Base-by-base conservation (phyloP, 441 rosid genomes). In the Pelargonium citronellum region DNA sequence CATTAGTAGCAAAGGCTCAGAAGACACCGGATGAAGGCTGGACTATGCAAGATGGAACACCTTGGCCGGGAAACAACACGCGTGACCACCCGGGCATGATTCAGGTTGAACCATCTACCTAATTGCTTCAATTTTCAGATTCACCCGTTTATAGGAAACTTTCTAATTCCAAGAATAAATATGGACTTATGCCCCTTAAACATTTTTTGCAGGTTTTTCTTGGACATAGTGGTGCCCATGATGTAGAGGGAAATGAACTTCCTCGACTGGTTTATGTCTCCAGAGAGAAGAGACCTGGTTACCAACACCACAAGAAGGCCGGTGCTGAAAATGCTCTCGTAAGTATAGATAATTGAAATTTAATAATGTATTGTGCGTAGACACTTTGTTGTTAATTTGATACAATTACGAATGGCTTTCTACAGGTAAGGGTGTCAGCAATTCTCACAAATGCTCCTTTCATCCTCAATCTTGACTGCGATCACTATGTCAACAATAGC, bases 1-100 rank as follows among this genome's bases (percentile, higher is more conserved):
- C 91, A 41, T 76, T 94, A 65, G 97, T 91, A 70, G 79, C 95
- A 9, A 90, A 75, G 67, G 97, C 99, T 67, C 91, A 84, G 75
- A 94, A 94, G 89, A 95, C 87, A 71, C 99, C 99, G 1, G 99
- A 94, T 75, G 97, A 94, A 30, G 99, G 99, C 74, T 95, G 99
- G 99, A 92, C 96, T 10, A 92, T 95, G 99, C 99, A 95, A 83
- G 97, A 94, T 66, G 99, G 97, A 47, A 91, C 96, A 55, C 95
- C 92, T 13, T 94, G 97, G 95, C 99, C 99, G 0, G 99, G 99
- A 67, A 94, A 94, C 78, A 87, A 82, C 77, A 86, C 85, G 57
- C 81, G 95, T 46, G 97, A 94, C 77, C 98, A 94, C 80, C 98
- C 98, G 2, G 98, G 97, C 77, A 94, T 94, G 98, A 94, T 94